These are phyloP conservation scores for Populus hybrid DNA, from an alignment of 441 rosid genomes.

Conservation along the genomic window DNA sequence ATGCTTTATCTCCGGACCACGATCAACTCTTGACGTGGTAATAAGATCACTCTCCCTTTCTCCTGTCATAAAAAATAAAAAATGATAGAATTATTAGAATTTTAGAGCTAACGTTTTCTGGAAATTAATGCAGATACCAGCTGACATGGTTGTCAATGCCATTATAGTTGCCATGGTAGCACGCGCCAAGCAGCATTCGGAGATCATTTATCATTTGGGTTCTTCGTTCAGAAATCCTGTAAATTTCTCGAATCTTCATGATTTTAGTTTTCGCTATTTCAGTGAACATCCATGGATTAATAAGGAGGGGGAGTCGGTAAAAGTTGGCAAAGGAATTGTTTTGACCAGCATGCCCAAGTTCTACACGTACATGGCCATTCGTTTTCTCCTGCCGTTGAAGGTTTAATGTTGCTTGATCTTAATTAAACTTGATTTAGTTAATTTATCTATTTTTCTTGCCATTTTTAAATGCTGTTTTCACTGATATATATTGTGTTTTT, in stretches of 20 bases:
- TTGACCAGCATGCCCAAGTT: slow-evolving; percentile 54
- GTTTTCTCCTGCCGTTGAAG: slow-evolving; percentile 57
- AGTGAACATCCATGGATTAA: slow-evolving; percentile 56
- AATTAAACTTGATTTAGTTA: background rate
- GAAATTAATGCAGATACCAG: slow-evolving; percentile 46
- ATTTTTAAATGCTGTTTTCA: background rate
- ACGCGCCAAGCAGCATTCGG: slow-evolving; percentile 25
- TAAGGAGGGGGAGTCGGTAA: slow-evolving; percentile 58
- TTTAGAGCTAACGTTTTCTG: background rate
- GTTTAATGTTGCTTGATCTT: slow-evolving; percentile 26
- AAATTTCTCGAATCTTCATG: slow-evolving; percentile 34
- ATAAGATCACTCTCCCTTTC: background rate
- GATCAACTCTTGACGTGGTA: slow-evolving; percentile 55
- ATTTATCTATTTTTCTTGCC: background rate
- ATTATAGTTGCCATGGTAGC: slow-evolving; percentile 54
- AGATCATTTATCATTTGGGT: slow-evolving; percentile 61
- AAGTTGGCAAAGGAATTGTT: slow-evolving; percentile 34
- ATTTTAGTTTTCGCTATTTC: slow-evolving; percentile 45
- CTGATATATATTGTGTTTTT: background rate
- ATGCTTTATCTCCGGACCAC: slow-evolving; percentile 51
- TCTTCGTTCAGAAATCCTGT: slow-evolving; percentile 56
- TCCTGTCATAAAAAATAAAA: background rate
- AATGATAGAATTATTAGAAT: background rate
- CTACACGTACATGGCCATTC: slow-evolving; percentile 58
- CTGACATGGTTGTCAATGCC: slow-evolving; percentile 83